These are phyloP conservation scores for Salinomyces thailandicus DNA, from an alignment of 2,329 filamentous ascomycete genomes.

Conservation along the genomic window DNA sequence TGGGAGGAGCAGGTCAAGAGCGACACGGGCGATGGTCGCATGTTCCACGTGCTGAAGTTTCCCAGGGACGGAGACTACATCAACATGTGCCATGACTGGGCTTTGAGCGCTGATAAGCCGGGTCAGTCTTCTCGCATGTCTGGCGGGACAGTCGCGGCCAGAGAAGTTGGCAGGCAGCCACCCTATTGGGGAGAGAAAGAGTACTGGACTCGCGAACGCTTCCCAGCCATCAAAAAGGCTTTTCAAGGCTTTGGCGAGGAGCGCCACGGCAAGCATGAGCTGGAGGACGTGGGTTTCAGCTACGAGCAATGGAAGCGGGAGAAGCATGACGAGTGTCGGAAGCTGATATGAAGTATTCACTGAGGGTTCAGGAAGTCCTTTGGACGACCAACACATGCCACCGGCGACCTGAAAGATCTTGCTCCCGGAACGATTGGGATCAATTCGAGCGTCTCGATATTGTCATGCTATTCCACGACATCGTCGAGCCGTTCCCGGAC, in stretches of 20 bases:
- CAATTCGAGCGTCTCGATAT: too few species aligned
- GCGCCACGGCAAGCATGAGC: slow-evolving; percentile 46
- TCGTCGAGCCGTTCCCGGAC: background rate
- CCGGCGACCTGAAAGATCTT: too few species aligned
- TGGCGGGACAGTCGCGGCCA: background rate
- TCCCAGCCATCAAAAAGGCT: slow-evolving; percentile 57
- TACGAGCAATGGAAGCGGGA: slow-evolving; percentile 24
- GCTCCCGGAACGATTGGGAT: too few species aligned
- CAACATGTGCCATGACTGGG: slow-evolving; percentile 57
- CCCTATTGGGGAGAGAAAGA: slow-evolving; percentile 61
- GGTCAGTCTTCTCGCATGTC: background rate
- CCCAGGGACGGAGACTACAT: slow-evolving; percentile 59
- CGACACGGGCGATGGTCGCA: slow-evolving; percentile 34
- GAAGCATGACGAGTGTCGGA: slow-evolving; percentile 4
- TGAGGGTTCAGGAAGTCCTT: too few species aligned
- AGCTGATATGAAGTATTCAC: background rate
- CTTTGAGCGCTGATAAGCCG: slow-evolving; percentile 31
- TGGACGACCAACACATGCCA: too few species aligned
- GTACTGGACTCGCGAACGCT: slow-evolving; percentile 61
- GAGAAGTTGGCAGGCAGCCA: slow-evolving; percentile 52
- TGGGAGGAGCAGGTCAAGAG: slow-evolving; percentile 49
- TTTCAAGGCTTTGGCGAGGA: slow-evolving; percentile 57
- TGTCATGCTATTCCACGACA: too few species aligned
- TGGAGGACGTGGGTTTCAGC: slow-evolving; percentile 57
- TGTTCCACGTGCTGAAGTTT: slow-evolving; percentile 47